A percentile compares a stretch with the other conserved stretches of the same genome.
These are phyloP conservation scores for Dendrobium catenatum DNA, from an alignment of 106 monocot genomes.

Conservation along the genomic window DNA sequence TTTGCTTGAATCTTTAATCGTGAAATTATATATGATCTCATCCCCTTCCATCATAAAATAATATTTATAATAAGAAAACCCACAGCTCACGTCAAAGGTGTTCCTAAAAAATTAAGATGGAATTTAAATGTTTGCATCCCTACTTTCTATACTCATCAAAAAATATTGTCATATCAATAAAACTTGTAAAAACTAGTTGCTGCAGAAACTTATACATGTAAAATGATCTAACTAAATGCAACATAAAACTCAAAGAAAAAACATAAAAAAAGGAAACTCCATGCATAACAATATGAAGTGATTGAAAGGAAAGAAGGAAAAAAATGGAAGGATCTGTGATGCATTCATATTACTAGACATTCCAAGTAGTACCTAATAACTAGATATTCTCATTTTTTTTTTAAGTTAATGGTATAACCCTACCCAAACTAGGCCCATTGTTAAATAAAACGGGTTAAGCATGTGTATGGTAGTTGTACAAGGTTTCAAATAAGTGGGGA, in stretches of 20 bases:
- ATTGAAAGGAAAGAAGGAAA: too few relatives aligned
- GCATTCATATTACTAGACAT: too few relatives aligned
- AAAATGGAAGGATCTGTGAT: too few relatives aligned
- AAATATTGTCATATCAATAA: neutral
- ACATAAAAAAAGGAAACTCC: neutral
- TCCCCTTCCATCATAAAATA: too few relatives aligned
- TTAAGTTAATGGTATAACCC: too few relatives aligned
- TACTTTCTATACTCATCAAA: neutral
- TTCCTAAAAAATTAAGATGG: neutral
- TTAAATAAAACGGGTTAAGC: too few relatives aligned
- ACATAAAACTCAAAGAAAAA: neutral
- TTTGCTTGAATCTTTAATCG: neutral
- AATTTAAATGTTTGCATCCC: neutral
- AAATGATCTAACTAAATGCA: neutral
- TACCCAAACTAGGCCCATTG: too few relatives aligned
- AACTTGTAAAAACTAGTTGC: neutral
- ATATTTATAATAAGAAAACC: neutral
- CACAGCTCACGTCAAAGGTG: neutral
- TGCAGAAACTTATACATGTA: neutral
- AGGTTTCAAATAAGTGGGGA: too few relatives aligned
- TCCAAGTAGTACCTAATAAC: too few relatives aligned
- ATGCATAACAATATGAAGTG: neutral
- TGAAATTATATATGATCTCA: too few relatives aligned
- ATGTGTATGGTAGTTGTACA: too few relatives aligned
- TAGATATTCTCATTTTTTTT: too few relatives aligned